phyloP scores from a whole-genome alignment of 2,329 filamentous ascomycete genomes.

The Cordyceps cicadae region DNA sequence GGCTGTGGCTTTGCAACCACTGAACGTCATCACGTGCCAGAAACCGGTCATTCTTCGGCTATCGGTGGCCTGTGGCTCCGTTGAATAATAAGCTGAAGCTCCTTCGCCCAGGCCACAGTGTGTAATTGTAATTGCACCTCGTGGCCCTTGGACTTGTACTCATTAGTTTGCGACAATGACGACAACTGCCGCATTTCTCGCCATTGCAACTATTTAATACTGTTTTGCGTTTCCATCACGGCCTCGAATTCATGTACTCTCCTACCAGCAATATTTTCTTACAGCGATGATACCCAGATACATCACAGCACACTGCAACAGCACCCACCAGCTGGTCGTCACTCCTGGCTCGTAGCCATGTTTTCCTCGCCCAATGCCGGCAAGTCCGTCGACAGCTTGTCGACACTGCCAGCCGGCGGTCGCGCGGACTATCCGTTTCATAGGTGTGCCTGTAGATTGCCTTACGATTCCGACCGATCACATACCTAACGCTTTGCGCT shows the following conservation, averaged over 20 bases:
- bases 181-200: background rate
- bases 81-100: background rate
- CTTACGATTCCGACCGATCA: background rate
- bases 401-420: conserved; percentile 41
- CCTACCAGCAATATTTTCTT: background rate
- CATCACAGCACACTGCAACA: conserved; percentile 19
- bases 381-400: conserved; percentile 59
- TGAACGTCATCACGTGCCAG: background rate
- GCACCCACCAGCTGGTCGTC: conserved; percentile 15
- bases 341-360: conserved; percentile 34
- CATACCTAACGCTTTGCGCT: background rate
- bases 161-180: conserved; percentile 10
- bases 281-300: conserved; percentile 45
- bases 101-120: background rate
- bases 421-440: conserved; percentile 52
- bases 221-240: background rate
- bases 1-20: background rate
- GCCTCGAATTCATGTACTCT: background rate
- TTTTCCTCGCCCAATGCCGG: conserved; percentile 49
- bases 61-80: background rate
- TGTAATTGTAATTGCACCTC: background rate
- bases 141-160: conserved; percentile 2
- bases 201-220: background rate
- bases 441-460: conserved; percentile 34
- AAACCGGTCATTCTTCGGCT: conserved; percentile 9